Evolutionary conservation across 164 flowering plant species (phyloP), one percentile per base, ranked within the genome.

Genomic region (Tetracentron sinense): DNA sequence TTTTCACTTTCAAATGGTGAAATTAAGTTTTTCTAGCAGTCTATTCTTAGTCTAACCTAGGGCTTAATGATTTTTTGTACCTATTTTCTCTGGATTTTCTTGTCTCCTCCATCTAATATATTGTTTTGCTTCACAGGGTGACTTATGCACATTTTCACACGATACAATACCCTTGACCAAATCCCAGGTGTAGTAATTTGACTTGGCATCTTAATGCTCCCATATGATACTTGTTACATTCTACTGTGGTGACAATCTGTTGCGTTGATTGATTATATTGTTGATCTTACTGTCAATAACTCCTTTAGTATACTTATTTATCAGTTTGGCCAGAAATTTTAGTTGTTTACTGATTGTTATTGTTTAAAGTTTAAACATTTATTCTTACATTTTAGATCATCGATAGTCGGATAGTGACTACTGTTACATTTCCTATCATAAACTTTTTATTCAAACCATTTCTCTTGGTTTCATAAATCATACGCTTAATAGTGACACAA

Each of bases 131-230:
- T 61, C 27, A 53, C 86, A 90, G 97, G 97, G 92, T 22, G 89
- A 76, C 51, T 74, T 81, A 42, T 90, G 97, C 83, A 78, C 77
- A 54, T 90, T 81, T 72, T 90, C 97, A 19, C 97, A 90, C 75
- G 97, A 88, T 80, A 71, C 77, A 26, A 72, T 64, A 28, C 97
- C 97, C 46, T 54, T 81, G 74, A 90, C 97, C 63, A 90, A 90
- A 68, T 86, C 92, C 44, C 55, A 67, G 89, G 97, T 88, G 78
- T 25, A 42, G 23, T 69, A 11, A 42, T 42, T 38, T 26, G 42
- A 14, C 26, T 42, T 15, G 19, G 1, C n/a, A 16, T 49, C 53
- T 49, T 49, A 49, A 1, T 49, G 53, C 23, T n/a, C n/a, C 5
- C 44, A 38, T 16, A 8, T 38, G 44, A 38, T 8, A 10, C 8